These are phyloP conservation scores for Bacidia rubella DNA, from an alignment of 495 filamentous ascomycete species.

Conservation along the genomic window DNA sequence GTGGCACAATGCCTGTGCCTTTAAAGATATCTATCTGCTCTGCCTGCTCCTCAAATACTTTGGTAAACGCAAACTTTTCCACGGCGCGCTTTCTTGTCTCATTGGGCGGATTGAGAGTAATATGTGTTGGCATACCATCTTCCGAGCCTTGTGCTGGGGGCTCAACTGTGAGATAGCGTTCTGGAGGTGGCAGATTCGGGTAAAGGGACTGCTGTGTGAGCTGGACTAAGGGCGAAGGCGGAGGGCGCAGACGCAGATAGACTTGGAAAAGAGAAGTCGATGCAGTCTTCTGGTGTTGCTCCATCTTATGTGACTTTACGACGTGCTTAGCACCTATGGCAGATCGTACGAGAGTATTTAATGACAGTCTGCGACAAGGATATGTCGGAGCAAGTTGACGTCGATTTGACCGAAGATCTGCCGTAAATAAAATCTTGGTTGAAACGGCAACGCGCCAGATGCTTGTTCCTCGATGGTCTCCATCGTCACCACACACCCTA, in stretches of 20 bases:
- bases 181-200: constrained; percentile 26
- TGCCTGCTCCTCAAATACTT: constrained; percentile 76
- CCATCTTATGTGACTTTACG: neutral
- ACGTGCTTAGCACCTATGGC: neutral
- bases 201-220: constrained; percentile 20
- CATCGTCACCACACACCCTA: too few species aligned
- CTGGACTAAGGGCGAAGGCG: constrained; percentile 27
- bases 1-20: constrained; percentile 56
- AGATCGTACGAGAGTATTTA: too few species aligned
- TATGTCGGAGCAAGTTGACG: too few species aligned
- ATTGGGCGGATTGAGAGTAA: constrained; percentile 73
- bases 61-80: constrained; percentile 89
- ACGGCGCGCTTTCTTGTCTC: constrained; percentile 69
- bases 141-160: constrained; percentile 31
- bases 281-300: constrained; percentile 23
- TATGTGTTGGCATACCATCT: constrained; percentile 51
- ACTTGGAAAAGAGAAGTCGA: constrained; percentile 73
- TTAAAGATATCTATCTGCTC: constrained; percentile 80
- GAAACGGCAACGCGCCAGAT: too few species aligned
- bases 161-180: constrained; percentile 73
- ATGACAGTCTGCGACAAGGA: too few species aligned
- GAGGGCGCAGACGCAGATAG: constrained; percentile 77
- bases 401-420: too few species aligned
- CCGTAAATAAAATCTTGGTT: too few species aligned
- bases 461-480: too few species aligned